These are phyloP conservation scores for Naganishia cerealis DNA, from an alignment of 1,284 basidiomycete species.

Conservation along the genomic window DNA sequence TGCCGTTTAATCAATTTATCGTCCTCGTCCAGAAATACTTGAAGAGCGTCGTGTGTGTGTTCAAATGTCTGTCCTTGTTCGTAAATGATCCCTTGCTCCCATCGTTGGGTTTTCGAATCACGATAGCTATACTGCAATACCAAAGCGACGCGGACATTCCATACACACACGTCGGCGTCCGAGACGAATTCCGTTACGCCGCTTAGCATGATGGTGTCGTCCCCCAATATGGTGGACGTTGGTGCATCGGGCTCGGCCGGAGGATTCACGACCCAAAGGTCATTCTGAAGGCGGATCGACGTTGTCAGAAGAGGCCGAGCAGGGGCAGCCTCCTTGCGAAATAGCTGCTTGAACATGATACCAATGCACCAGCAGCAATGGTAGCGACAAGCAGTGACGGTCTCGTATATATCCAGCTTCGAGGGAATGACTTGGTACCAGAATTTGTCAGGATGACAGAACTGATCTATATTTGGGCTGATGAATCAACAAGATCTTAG, in stretches of 20 bases:
- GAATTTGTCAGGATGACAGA: no score
- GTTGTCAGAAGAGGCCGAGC: slow-evolving; percentile 16
- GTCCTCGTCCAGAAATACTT: slow-evolving; percentile 2
- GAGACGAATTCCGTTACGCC: slow-evolving; percentile 12
- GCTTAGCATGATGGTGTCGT: slow-evolving; percentile 26
- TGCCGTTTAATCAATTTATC: slow-evolving; percentile 17
- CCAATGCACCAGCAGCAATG: no score
- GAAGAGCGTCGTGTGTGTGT: slow-evolving; percentile 6
- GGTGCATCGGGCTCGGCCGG: slow-evolving; percentile 5
- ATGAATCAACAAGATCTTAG: background rate
- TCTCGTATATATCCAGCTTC: background rate
- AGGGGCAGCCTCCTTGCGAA: slow-evolving; percentile 12
- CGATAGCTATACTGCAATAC: slow-evolving; percentile 25
- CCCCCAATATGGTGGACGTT: background rate
- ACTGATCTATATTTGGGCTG: background rate
- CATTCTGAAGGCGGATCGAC: slow-evolving; percentile 8
- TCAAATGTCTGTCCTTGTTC: slow-evolving; percentile 25
- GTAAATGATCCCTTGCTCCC: slow-evolving; percentile 16
- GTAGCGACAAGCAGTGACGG: background rate
- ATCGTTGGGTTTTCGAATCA: background rate
- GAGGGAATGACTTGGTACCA: no score
- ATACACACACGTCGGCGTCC: slow-evolving; percentile 2
- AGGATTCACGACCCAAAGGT: slow-evolving; percentile 24
- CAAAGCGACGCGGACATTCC: slow-evolving; percentile 7
- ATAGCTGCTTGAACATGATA: slow-evolving; percentile 26